Percentiles rank a stretch among this genome's conserved stretches.
phyloP scores from a whole-genome alignment of 1,139 yeast species.

The Hyphopichia fennica region DNA sequence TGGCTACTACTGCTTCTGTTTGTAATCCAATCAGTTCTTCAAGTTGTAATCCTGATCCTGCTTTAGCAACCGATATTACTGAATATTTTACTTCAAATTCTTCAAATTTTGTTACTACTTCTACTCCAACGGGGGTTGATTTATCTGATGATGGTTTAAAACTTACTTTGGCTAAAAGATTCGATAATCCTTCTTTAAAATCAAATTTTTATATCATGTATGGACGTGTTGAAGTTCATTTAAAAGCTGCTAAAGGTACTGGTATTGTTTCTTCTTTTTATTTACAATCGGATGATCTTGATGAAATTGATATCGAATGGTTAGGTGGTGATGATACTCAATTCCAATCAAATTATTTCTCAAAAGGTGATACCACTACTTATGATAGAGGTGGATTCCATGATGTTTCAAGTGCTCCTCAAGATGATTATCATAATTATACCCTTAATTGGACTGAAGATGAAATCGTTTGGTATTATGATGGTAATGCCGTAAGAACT shows the following conservation, averaged over 20 bases:
- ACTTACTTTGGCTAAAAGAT: constrained; percentile 54
- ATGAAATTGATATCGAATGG: constrained; percentile 81
- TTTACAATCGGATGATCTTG: constrained; percentile 76
- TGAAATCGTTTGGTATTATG: constrained; percentile 40
- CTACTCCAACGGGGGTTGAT: constrained; percentile 19
- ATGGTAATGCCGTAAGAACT: constrained; percentile 44
- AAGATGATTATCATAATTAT: constrained; percentile 30
- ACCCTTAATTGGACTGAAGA: constrained; percentile 38
- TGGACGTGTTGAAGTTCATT: constrained; percentile 68
- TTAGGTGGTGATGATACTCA: constrained; percentile 68
- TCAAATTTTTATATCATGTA: constrained; percentile 79
- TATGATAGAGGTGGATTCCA: constrained; percentile 77
- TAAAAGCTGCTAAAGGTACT: constrained; percentile 67
- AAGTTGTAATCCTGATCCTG: constrained; percentile 42
- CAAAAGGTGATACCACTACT: constrained; percentile 69
- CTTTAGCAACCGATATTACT: constrained; percentile 51
- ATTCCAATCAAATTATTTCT: constrained; percentile 76
- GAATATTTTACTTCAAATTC: constrained; percentile 47
- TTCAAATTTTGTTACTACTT: constrained; percentile 24
- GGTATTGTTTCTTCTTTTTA: constrained; percentile 78
- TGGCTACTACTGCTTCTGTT: constrained; percentile 10
- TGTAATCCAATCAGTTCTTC: constrained; percentile 30
- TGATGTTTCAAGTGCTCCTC: constrained; percentile 43
- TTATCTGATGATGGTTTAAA: constrained; percentile 49
- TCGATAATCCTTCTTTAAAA: constrained; percentile 68